Conservation (phyloP, 148 eudicot species). For the Nyssa sinensis region DNA sequence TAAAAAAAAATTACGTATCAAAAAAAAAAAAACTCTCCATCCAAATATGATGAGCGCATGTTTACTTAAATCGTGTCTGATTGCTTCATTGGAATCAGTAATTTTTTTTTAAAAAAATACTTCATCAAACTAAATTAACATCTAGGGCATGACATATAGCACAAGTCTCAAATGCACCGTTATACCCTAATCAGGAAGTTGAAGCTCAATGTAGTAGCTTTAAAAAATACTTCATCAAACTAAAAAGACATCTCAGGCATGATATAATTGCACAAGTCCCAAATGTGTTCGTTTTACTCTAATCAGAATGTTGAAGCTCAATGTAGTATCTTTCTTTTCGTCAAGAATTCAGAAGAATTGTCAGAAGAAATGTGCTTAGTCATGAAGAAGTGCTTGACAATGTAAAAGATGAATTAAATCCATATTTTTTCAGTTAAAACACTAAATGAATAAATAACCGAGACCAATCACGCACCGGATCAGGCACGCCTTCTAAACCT, state of each 20-base stretch:
- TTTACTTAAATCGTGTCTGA: not conserved
- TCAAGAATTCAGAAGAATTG: not conserved
- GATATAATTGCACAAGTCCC: not conserved
- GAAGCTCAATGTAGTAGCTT: not conserved
- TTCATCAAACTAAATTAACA: not conserved
- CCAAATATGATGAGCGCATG: not conserved
- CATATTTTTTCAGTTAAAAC: not conserved
- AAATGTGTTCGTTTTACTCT: not conserved
- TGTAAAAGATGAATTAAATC: not conserved
- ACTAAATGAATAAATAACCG: not conserved
- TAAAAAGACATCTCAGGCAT: not conserved
- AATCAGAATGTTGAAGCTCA: not conserved
- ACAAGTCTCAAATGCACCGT: not conserved
- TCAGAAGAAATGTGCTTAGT: not conserved
- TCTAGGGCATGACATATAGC: not conserved
- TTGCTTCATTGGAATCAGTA: not conserved
- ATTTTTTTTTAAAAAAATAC: not conserved
- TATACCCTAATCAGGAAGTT: not conserved
- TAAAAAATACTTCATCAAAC: not conserved
- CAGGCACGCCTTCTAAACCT: constrained; percentile 58
- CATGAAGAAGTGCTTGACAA: not conserved
- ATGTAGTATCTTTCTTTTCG: not conserved
- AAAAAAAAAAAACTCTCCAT: too few species aligned
- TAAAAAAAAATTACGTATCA: not conserved
- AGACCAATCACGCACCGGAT: constrained; percentile 60